Base-by-base conservation (phyloP, 495 filamentous ascomycete genomes). In the Cenococcum geophilum region DNA sequence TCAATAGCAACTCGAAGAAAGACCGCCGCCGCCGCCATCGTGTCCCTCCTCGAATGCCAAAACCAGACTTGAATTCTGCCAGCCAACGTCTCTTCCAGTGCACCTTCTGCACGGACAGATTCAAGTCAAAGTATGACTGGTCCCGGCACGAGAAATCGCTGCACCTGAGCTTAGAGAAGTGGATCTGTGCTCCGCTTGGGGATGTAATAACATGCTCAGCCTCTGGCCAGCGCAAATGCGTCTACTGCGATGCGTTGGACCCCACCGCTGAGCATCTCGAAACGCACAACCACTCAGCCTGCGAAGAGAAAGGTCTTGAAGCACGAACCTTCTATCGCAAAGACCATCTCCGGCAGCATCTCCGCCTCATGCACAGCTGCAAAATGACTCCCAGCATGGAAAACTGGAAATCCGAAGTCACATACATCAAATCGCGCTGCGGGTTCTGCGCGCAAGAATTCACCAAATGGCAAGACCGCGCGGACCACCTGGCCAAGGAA, bases 61-160 rank as follows among this genome's bases (percentile, higher is more conserved):
- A 51, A 48, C 40, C 54, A 1, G 59, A 64, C 23, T 20, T 42
- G 20, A 74, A 74, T 45, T 70, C 36, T 56, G 66, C 64, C 45
- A 85, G 76, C 69, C 78, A 63, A 42, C 71, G 75, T 1, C 54
- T 87, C 16, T 93, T 85, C 73, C 86, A 91, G 68, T 93, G 89
- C 71, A 93, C 89, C 9, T 93, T 93, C 75, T 93, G 89, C 69
- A 84, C 83, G 0, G 84, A 89, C 58, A 86, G 83, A 0, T 92
- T 92, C 75, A 83, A 84, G 60, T 89, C 85, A 55, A 90, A 91
- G 71, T 87, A 90, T 72, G 89, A 93, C 72, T 93, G 89, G 89
- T 80, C 85, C 55, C 79, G 89, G 37, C 89, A 93, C 71, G 89
- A 93, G 70, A 91, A 89, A 64, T 88, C 86, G 20, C 75, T 91